Evolutionary conservation across 495 filamentous ascomycete species (phyloP), one percentile per base, ranked within the genome.

Genomic region (Neohortaea acidophila): DNA sequence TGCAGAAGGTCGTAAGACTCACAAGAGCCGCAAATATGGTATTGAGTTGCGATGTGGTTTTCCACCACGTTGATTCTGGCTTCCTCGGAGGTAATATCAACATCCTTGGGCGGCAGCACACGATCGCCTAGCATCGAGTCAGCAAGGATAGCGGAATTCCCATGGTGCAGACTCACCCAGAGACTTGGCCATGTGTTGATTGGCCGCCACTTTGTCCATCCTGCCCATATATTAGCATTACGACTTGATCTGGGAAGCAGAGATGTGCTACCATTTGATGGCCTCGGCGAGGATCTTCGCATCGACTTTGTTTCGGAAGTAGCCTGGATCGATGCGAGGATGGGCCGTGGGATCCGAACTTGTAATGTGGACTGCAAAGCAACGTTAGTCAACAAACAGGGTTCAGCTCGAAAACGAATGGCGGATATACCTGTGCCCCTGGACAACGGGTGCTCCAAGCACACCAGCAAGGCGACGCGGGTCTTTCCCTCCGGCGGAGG

Each of bases 1-100:
- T n/a, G n/a, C n/a, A n/a, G n/a, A n/a, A n/a, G n/a, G n/a, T n/a
- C n/a, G n/a, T n/a, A n/a, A n/a, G n/a, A n/a, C n/a, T n/a, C n/a
- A 10, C 45, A 51, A 0, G 54, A 54, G 8, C 58, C 56, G 13
- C 41, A 52, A 11, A 51, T 35, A 45, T 61, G 58, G 27, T 53
- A 52, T 18, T 53, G 44, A 1, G 47, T 47, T 10, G 33, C 39
- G 23, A 51, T 43, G 18, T 49, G 44, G 19, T 54, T 44, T 19
- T 38, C 41, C 21, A 47, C 53, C 38, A 38, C 45, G 23, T 52
- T 36, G 1, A 47, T 31, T 9, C 47, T 12, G 17, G 51, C 44
- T 28, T 56, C 51, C 17, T 47, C 48, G 11, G 27, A 48, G 17
- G 49, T 43, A 13, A 56, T 36, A 26, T 33, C 42, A 1, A 33